Conservation (phyloP, 495 filamentous ascomycete species). For the Hypoxylon subgilvum region DNA sequence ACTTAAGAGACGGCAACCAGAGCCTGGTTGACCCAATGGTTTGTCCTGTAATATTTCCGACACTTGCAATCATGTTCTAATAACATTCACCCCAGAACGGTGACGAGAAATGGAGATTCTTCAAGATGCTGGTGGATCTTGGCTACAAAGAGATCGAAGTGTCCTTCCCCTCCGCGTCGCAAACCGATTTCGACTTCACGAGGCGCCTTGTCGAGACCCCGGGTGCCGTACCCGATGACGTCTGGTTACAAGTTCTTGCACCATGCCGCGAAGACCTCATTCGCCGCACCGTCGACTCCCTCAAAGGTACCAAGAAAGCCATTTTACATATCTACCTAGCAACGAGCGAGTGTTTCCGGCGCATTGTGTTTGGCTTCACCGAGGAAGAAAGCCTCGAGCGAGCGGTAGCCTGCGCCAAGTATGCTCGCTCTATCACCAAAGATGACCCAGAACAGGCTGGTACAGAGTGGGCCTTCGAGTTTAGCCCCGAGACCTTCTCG, state of each 20-base stretch:
- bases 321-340: conserved; percentile 96
- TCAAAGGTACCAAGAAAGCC: conserved; percentile 92
- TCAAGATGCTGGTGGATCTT: conserved; percentile 89
- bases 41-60: conserved; percentile 11
- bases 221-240: conserved; percentile 85
- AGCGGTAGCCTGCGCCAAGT: conserved; percentile 85
- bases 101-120: conserved; percentile 93
- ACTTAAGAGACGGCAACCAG: conserved; percentile 88
- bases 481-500: conserved; percentile 95
- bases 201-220: conserved; percentile 85
- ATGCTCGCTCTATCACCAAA: conserved; percentile 90
- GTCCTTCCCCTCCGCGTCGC: conserved; percentile 90
- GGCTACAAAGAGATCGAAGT: conserved; percentile 99
- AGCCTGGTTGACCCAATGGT: conserved; percentile 90
- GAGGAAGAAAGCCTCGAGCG: conserved; percentile 81
- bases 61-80: conserved; percentile 36
- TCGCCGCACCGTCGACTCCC: conserved; percentile 83
- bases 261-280: conserved; percentile 95
- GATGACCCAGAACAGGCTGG: conserved; percentile 77
- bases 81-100: conserved; percentile 65
- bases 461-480: conserved; percentile 94
- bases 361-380: conserved; percentile 85
- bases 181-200: conserved; percentile 96
- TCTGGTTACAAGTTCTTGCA: conserved; percentile 92
- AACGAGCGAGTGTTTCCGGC: conserved; percentile 89